A percentile compares a stretch with the other conserved stretches of the same genome.
Conservation (phyloP, 1,284 basidiomycete species). For the Apiotrichum sp. region DNA sequence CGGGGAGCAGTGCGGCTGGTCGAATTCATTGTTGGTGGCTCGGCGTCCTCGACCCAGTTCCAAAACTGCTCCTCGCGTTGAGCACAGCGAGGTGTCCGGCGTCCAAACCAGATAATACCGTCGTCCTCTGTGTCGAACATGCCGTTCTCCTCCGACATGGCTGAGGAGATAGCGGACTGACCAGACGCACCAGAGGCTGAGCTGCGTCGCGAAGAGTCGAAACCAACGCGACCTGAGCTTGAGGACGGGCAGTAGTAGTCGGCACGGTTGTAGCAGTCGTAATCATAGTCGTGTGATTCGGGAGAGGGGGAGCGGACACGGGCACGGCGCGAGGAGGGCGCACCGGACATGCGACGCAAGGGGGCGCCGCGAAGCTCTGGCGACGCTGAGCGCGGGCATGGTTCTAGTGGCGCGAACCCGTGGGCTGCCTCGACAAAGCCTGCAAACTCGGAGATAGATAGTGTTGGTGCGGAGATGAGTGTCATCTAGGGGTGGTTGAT, state of each 20-base stretch:
- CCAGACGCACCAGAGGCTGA: neutral
- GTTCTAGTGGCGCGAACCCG: neutral
- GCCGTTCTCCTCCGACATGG: neutral
- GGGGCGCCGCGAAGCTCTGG: constrained; percentile 1
- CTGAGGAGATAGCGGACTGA: neutral
- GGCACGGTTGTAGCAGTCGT: neutral
- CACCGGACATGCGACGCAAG: neutral
- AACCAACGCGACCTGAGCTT: neutral
- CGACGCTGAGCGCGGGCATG: neutral
- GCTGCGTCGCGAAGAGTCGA: neutral
- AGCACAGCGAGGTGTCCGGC: neutral
- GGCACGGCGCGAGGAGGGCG: neutral
- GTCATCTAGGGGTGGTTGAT: neutral
- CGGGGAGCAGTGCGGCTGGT: neutral
- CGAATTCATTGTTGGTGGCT: neutral
- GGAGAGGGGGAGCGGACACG: neutral
- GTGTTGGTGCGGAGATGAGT: constrained; percentile 4
- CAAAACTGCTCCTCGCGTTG: constrained; percentile 5
- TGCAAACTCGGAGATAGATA: constrained; percentile 7
- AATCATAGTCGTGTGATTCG: too few species aligned
- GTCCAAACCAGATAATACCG: constrained; percentile 12
- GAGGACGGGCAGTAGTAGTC: neutral
- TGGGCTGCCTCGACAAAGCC: neutral
- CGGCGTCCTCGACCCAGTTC: constrained; percentile 3
- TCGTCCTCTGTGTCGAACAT: neutral